phyloP scores from a whole-genome alignment of 768 basidiomycete species.

The Artomyces pyxidatus region DNA sequence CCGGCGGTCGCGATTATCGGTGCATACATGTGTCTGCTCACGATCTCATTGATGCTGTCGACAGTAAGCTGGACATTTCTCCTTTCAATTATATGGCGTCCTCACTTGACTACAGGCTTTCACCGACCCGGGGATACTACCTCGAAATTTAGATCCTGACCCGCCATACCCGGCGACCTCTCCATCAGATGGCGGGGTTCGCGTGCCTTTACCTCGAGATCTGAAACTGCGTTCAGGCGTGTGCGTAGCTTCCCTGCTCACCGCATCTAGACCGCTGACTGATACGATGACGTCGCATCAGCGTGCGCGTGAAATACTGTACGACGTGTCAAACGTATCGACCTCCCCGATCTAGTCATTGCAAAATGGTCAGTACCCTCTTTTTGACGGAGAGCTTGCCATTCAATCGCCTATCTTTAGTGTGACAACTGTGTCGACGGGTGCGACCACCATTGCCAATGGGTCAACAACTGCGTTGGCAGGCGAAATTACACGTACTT shows the following conservation, averaged over 20 bases:
- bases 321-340: conserved; percentile 89
- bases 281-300: conserved; percentile 23
- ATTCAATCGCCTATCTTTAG: conserved; percentile 28
- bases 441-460: conserved; percentile 88
- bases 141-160: conserved; percentile 77
- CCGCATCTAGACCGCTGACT: too few species aligned
- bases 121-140: conserved; percentile 82
- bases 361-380: conserved; percentile 65
- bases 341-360: conserved; percentile 91
- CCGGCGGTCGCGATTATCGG: conserved; percentile 63
- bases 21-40: conserved; percentile 54
- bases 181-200: conserved; percentile 54
- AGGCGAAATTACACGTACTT: conserved; percentile 94
- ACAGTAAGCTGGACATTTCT: conserved; percentile 40
- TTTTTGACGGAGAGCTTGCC: not conserved
- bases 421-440: conserved; percentile 97
- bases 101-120: conserved; percentile 47
- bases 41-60: conserved; percentile 66
- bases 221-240: conserved; percentile 68
- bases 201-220: conserved; percentile 70
- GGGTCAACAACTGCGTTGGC: conserved; percentile 95
- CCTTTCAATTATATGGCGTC: conserved; percentile 11
- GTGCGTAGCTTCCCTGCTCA: conserved; percentile 45
- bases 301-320: conserved; percentile 90
- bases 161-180: conserved; percentile 65